A percentile compares a stretch with the other conserved stretches of the same genome.
These are phyloP conservation scores for Phytophthora rubi DNA, from an alignment of 352 stramenopile genomes.

Conservation along the genomic window DNA sequence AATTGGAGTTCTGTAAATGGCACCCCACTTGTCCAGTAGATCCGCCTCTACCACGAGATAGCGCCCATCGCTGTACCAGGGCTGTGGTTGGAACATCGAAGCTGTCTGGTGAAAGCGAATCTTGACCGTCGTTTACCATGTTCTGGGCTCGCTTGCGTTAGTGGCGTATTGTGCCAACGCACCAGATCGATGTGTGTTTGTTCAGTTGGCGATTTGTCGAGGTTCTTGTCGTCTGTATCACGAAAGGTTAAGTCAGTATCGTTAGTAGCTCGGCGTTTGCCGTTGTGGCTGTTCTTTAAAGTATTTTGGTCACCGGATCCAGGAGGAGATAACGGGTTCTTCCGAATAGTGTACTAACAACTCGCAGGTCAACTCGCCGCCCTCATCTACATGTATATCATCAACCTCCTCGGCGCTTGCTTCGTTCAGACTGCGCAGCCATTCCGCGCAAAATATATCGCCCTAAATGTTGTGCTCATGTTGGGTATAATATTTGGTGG, in stretches of 20 bases:
- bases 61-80: background rate
- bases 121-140: background rate
- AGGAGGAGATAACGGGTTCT: background rate
- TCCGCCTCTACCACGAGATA: background rate
- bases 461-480: too few relatives aligned
- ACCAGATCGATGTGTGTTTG: background rate
- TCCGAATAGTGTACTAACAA: too few relatives aligned
- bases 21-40: background rate
- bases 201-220: background rate
- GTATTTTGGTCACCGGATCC: background rate
- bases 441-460: too few relatives aligned
- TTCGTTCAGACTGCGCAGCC: too few relatives aligned
- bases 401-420: too few relatives aligned
- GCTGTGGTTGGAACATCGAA: background rate
- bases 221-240: slow-evolving; percentile 10
- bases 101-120: background rate
- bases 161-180: background rate
- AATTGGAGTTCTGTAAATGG: background rate
- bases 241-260: slow-evolving; percentile 8
- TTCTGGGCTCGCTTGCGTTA: background rate
- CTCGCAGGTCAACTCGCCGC: too few relatives aligned
- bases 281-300: background rate
- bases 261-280: background rate
- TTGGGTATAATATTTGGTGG: too few relatives aligned
- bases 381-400: too few relatives aligned